Evolutionary conservation across 768 basidiomycete species (phyloP).

Genomic region (Plicaturopsis crispa): DNA sequence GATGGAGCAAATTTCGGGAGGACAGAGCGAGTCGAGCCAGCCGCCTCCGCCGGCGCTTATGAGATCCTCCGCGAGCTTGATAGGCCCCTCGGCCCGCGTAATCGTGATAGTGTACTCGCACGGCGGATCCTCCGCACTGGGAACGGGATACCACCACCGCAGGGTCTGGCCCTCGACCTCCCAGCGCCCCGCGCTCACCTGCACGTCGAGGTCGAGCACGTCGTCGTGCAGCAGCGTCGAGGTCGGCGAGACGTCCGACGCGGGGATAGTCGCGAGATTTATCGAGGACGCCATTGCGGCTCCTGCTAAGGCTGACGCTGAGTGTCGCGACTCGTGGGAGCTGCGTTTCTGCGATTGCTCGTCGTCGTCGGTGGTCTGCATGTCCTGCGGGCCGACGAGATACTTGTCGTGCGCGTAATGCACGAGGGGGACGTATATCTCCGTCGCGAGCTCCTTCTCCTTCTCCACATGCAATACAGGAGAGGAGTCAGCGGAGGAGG

Average conservation of each 20-base stretch:
- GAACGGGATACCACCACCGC: slow-evolving; percentile 39
- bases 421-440: slow-evolving; percentile 85
- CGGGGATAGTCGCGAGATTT: not conserved
- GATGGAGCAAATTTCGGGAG: not conserved
- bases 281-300: not conserved
- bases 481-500: slow-evolving; percentile 10
- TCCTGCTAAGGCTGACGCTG: no score
- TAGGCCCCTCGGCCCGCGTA: slow-evolving; percentile 31
- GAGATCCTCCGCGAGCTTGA: no score
- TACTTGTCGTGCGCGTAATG: slow-evolving; percentile 62
- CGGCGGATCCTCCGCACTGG: slow-evolving; percentile 14
- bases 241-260: slow-evolving; percentile 1
- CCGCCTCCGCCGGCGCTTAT: not conserved
- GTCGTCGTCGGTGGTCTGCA: slow-evolving; percentile 1
- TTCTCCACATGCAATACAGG: slow-evolving; percentile 15
- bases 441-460: slow-evolving; percentile 54
- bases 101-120: slow-evolving; percentile 32
- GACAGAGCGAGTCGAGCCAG: not conserved
- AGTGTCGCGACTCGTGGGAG: slow-evolving; percentile 4
- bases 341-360: slow-evolving; percentile 10
- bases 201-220: slow-evolving; percentile 32
- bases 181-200: slow-evolving; percentile 38
- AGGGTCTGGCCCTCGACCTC: slow-evolving; percentile 42
- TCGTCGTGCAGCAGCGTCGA: slow-evolving; percentile 10
- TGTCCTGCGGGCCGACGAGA: slow-evolving; percentile 13